Percentiles rank a stretch among this genome's conserved stretches.
Evolutionary conservation across 2,329 filamentous ascomycete genomes (phyloP).

Genomic region (Escovopsis sp.): DNA sequence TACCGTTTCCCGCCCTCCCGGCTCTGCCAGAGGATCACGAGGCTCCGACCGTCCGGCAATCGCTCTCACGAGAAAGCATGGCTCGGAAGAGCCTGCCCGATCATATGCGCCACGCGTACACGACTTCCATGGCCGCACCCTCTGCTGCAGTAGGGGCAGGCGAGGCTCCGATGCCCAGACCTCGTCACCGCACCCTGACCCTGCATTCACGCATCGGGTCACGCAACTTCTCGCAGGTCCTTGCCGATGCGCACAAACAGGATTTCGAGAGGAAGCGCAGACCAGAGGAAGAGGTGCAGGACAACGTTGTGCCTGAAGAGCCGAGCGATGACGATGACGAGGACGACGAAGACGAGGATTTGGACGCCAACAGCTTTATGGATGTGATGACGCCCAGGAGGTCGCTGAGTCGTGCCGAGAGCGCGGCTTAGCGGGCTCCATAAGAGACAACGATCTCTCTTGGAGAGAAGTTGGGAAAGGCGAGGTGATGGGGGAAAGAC

Average conservation of each 20-base stretch:
- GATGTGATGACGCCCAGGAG: slow-evolving; percentile 2
- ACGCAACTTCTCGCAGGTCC: slow-evolving; percentile 41
- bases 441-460: too few relatives aligned
- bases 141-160: slow-evolving; percentile 10
- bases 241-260: slow-evolving; percentile 73
- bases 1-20: background rate
- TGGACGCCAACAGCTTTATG: slow-evolving; percentile 4
- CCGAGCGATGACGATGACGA: slow-evolving; percentile 14
- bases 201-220: slow-evolving; percentile 1
- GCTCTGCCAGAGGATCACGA: slow-evolving; percentile 4
- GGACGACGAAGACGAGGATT: slow-evolving; percentile 7
- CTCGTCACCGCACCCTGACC: slow-evolving; percentile 20
- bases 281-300: slow-evolving; percentile 16
- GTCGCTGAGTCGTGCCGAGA: background rate
- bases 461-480: background rate
- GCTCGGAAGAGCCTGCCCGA: background rate
- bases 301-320: slow-evolving; percentile 20
- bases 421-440: too few relatives aligned
- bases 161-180: slow-evolving; percentile 7
- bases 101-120: slow-evolving; percentile 1
- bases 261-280: slow-evolving; percentile 74
- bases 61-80: slow-evolving; percentile 1
- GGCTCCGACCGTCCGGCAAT: slow-evolving; percentile 7
- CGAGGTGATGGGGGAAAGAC: background rate
- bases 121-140: slow-evolving; percentile 8